These are phyloP conservation scores for Geranium rotundifolium DNA, from an alignment of 345 rosid species.

Conservation along the genomic window DNA sequence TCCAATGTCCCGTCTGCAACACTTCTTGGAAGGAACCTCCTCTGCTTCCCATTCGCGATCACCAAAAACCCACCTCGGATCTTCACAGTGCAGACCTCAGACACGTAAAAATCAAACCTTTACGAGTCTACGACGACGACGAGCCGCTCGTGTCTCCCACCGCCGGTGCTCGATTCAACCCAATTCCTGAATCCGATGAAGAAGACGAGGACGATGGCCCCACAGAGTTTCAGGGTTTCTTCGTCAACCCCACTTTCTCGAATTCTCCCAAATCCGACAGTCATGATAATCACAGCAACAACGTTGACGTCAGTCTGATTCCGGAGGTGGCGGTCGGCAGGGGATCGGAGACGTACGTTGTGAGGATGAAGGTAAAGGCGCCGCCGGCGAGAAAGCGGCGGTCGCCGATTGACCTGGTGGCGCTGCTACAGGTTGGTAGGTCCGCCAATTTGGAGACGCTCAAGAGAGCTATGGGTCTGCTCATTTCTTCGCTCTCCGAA, in stretches of 20 bases:
- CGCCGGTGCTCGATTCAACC: constrained; percentile 39
- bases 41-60: constrained; percentile 16
- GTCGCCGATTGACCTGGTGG: constrained; percentile 57
- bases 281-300: neutral
- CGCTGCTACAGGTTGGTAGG: constrained; percentile 56
- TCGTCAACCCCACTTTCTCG: constrained; percentile 18
- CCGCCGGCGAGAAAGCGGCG: constrained; percentile 36
- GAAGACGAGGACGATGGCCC: constrained; percentile 26
- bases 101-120: constrained; percentile 11
- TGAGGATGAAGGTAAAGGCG: constrained; percentile 53
- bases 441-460: constrained; percentile 33
- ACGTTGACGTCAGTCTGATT: constrained; percentile 36
- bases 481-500: constrained; percentile 45
- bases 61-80: constrained; percentile 6
- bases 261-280: neutral
- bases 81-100: constrained; percentile 1
- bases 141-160: constrained; percentile 54
- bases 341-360: constrained; percentile 43
- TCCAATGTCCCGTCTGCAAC: constrained; percentile 68
- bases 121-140: constrained; percentile 71
- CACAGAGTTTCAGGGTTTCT: constrained; percentile 47
- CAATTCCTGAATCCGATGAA: constrained; percentile 76
- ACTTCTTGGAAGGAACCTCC: constrained; percentile 54
- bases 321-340: constrained; percentile 56
- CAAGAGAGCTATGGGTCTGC: constrained; percentile 53